Percentiles rank a stretch among this genome's conserved stretches.
phyloP scores from a whole-genome alignment of 768 basidiomycete species.

The Scleroderma citrinum region DNA sequence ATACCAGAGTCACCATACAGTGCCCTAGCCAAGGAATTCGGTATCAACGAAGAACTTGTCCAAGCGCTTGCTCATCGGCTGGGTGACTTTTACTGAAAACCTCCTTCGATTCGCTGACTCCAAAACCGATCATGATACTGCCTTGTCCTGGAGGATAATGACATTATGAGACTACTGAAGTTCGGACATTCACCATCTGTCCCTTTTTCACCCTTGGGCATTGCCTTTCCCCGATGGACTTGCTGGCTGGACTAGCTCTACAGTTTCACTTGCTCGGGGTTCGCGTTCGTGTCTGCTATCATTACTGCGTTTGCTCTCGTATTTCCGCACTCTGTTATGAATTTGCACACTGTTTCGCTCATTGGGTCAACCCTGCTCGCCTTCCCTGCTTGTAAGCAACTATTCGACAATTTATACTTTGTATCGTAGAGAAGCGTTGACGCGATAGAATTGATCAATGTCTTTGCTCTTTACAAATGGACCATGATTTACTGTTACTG shows the following conservation, averaged over 20 bases:
- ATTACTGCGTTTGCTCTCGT: conserved; percentile 13
- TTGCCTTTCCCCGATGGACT: conserved; percentile 23
- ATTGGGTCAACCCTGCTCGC: conserved; percentile 11
- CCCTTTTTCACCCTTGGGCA: conserved; percentile 11
- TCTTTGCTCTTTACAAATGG: background rate
- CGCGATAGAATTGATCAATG: background rate
- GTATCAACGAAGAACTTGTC: conserved; percentile 62
- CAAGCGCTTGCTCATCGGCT: conserved; percentile 63
- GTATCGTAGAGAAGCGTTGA: conserved; percentile 22
- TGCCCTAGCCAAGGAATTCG: conserved; percentile 68
- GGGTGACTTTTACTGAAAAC: conserved; percentile 16
- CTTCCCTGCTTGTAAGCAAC: conserved; percentile 18
- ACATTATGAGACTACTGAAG: conserved; percentile 12
- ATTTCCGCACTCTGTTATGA: conserved; percentile 20
- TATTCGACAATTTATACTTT: conserved; percentile 16
- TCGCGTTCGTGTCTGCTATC: conserved; percentile 8
- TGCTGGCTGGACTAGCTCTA: background rate
- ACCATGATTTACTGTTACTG: background rate
- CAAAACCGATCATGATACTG: background rate
- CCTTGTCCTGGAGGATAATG: conserved; percentile 8
- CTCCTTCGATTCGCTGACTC: background rate
- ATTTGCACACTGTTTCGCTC: conserved; percentile 20
- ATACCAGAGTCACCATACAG: conserved; percentile 29
- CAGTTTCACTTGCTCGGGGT: conserved; percentile 3
- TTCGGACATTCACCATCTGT: background rate